Base-by-base conservation (phyloP, 148 eudicot species). In the Chenopodium album region DNA sequence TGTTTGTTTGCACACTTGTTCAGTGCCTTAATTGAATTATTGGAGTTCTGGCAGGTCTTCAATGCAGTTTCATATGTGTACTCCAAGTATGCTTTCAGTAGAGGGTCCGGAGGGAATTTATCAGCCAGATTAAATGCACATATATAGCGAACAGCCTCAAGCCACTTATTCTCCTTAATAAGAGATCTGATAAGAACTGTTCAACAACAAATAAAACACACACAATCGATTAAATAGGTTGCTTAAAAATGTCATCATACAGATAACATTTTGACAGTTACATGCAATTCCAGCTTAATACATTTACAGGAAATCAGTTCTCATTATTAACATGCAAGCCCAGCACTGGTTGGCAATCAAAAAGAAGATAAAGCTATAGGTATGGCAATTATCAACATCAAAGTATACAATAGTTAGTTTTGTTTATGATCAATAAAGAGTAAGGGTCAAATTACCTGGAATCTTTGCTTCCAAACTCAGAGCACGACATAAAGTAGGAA, bases 391-490 rank as follows among this genome's bases (percentile, higher is more conserved):
- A 4, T 8, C 9, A 70, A 32, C 29, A 70, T 70, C 22, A 1
- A 28, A 68, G 14, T 62, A 32, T 70, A 70, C 1, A 73, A 1
- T 12, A 16, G 2, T 41, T n/a, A 73, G 11, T 32, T 22, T n/a
- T 22, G 47, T 44, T 44, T 9, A 26, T 50, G 63, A 34, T 47
- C 76, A 73, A 56, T 17, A 56, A 56, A 56, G 19, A 70, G n/a
- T 26, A 22, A 22, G 26, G 67, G 20, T 68, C 13, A 71, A 17
- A 7, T 56, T 79, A 79, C 82, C 82, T 34, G 82, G 76, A 59
- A 79, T 79, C 50, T 79, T 79, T 14, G 23, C 56, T 79, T 79
- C 82, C 76, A 79, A 79, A n/a, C 76, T 76, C 67, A 79, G 11
- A 79, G 69, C 82, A 71, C 37, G 76, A 31, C 82, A 79, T 59